These are phyloP conservation scores for Sporothrix sp. DNA, from an alignment of 2,329 filamentous ascomycete genomes.

Conservation along the genomic window DNA sequence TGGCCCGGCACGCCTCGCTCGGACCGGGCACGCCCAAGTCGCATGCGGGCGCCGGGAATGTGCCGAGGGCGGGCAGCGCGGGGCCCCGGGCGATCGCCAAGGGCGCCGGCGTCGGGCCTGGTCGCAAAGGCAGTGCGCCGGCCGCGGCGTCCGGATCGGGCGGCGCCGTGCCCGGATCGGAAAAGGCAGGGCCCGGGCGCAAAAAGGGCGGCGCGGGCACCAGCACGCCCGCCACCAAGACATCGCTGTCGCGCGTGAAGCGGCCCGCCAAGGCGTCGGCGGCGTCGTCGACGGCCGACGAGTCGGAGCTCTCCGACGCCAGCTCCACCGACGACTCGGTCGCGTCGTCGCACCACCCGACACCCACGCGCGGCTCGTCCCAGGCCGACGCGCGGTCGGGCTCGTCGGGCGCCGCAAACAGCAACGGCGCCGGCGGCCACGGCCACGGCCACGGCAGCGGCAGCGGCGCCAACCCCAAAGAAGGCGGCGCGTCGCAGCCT, in stretches of 20 bases:
- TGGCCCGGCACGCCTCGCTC: constrained; percentile 53
- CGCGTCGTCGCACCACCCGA: constrained; percentile 35
- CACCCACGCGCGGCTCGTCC: constrained; percentile 25
- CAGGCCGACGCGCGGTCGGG: constrained; percentile 12
- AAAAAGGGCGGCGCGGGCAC: constrained; percentile 36
- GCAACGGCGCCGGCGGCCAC: background rate
- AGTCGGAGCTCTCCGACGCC: constrained; percentile 56
- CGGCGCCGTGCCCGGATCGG: constrained; percentile 20
- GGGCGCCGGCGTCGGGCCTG: constrained; percentile 28
- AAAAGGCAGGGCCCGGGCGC: constrained; percentile 24
- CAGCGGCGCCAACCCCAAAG: background rate
- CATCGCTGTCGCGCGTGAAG: constrained; percentile 53
- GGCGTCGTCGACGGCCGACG: constrained; percentile 45
- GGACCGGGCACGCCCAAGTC: constrained; percentile 54
- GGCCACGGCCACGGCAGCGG: background rate
- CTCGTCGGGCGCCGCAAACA: background rate
- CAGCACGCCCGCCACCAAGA: constrained; percentile 36
- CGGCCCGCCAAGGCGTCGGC: constrained; percentile 49
- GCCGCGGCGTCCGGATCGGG: constrained; percentile 9
- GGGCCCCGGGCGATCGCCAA: constrained; percentile 47
- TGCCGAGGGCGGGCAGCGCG: constrained; percentile 43
- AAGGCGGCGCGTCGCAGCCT: background rate
- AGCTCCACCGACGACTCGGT: constrained; percentile 46
- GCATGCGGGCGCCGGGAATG: constrained; percentile 21
- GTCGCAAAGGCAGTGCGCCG: constrained; percentile 40